Percentiles rank a stretch among this genome's conserved stretches.
Evolutionary conservation across 129 eudicot species (phyloP).

Genomic region (Arctium minus): DNA sequence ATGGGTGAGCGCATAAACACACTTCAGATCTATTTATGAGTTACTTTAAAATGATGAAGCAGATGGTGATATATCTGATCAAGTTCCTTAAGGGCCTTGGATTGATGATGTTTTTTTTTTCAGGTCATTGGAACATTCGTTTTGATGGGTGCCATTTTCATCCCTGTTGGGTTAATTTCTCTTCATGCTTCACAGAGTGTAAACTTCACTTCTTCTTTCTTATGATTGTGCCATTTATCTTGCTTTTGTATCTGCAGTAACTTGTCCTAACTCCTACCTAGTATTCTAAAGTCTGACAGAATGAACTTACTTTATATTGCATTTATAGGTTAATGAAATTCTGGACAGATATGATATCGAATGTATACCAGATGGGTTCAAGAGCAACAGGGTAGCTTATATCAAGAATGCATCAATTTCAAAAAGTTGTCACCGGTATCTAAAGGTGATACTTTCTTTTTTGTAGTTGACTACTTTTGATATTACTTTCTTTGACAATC

Average conservation of each 20-base stretch:
- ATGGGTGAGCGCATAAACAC: constrained; percentile 53
- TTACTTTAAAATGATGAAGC: not conserved
- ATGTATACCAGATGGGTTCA: constrained; percentile 56
- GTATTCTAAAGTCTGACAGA: not conserved
- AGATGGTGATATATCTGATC: not conserved
- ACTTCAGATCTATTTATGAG: not conserved
- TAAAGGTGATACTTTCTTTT: constrained; percentile 47
- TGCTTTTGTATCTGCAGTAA: not conserved
- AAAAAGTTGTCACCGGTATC: constrained; percentile 55
- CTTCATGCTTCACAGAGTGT: constrained; percentile 70
- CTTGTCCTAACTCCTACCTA: not conserved
- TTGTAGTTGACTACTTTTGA: not conserved
- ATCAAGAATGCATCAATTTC: constrained; percentile 53
- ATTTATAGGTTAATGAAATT: constrained; percentile 63
- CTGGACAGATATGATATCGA: constrained; percentile 74
- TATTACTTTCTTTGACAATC: not conserved
- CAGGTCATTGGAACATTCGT: constrained; percentile 77
- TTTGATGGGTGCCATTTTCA: constrained; percentile 53
- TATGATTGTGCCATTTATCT: not conserved
- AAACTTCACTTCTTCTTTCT: constrained; percentile 10
- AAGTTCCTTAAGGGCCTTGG: not conserved
- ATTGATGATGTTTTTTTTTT: constrained; percentile 8
- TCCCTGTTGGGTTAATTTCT: constrained; percentile 70
- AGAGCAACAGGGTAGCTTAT: constrained; percentile 58
- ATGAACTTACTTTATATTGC: not conserved